These are phyloP conservation scores for Grigorovia yakushimaensis DNA, from an alignment of 805 yeast genomes.

Conservation along the genomic window DNA sequence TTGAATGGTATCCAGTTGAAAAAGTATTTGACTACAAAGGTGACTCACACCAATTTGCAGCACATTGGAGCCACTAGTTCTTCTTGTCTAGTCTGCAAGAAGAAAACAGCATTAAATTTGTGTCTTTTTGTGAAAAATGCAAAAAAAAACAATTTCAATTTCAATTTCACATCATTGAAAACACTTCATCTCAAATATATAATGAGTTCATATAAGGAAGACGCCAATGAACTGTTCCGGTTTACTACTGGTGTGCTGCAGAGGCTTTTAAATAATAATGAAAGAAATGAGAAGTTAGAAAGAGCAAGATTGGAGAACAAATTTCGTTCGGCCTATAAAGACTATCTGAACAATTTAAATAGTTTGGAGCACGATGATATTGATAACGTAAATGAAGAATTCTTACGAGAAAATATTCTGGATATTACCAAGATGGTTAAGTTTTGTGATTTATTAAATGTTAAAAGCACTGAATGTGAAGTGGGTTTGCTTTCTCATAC, in stretches of 20 bases:
- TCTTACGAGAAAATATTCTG: neutral
- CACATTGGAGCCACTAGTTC: neutral
- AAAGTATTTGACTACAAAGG: conserved; percentile 21
- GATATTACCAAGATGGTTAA: neutral
- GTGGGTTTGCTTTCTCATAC: neutral
- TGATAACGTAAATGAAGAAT: neutral
- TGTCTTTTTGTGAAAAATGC: neutral
- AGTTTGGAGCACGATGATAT: neutral
- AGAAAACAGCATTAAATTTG: neutral
- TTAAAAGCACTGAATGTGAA: neutral
- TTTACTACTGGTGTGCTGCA: neutral
- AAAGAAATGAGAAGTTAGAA: neutral
- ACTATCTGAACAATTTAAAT: neutral
- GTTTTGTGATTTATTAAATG: neutral
- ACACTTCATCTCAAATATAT: neutral
- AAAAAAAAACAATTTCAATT: too few relatives aligned
- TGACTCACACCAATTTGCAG: conserved; percentile 10
- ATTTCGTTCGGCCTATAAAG: neutral
- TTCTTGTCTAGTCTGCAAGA: neutral
- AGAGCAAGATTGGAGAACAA: conserved; percentile 1
- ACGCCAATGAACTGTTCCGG: neutral
- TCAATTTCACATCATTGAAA: too few relatives aligned
- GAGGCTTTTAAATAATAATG: neutral
- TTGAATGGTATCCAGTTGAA: conserved; percentile 22
- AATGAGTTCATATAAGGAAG: neutral